Conservation (phyloP, 2,329 filamentous ascomycete genomes). For the Lasiodiplodia theobromae region DNA sequence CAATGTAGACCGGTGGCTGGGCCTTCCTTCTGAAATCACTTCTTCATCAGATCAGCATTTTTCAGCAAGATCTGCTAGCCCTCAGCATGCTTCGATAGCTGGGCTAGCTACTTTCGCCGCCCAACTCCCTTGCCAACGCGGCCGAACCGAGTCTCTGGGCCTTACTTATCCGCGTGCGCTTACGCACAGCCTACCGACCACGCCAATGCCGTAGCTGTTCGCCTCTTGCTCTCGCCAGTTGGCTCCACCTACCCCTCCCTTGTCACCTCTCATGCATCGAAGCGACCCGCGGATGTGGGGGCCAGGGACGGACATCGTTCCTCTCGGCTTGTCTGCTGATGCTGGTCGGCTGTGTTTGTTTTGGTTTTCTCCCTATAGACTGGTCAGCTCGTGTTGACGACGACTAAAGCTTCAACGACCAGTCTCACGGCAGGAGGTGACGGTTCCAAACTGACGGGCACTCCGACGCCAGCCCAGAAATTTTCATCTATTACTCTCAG, state of each 20-base stretch:
- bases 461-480: background rate
- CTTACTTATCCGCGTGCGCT: constrained; percentile 28
- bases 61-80: constrained; percentile 13
- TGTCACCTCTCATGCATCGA: constrained; percentile 6
- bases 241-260: background rate
- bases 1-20: background rate
- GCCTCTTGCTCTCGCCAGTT: constrained; percentile 1
- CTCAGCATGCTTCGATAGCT: constrained; percentile 13
- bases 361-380: background rate
- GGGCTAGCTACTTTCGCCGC: constrained; percentile 9
- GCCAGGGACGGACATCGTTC: constrained; percentile 7
- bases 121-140: constrained; percentile 10
- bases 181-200: constrained; percentile 14
- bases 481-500: background rate
- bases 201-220: constrained; percentile 4
- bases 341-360: background rate
- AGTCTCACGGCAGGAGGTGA: background rate
- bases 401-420: background rate
- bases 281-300: constrained; percentile 12
- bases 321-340: background rate
- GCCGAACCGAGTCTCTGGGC: constrained; percentile 23
- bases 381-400: background rate
- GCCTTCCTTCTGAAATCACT: constrained; percentile 5
- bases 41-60: constrained; percentile 9
- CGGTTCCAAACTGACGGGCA: background rate